Conservation (phyloP, 495 filamentous ascomycete genomes). For the Podospora conica region DNA sequence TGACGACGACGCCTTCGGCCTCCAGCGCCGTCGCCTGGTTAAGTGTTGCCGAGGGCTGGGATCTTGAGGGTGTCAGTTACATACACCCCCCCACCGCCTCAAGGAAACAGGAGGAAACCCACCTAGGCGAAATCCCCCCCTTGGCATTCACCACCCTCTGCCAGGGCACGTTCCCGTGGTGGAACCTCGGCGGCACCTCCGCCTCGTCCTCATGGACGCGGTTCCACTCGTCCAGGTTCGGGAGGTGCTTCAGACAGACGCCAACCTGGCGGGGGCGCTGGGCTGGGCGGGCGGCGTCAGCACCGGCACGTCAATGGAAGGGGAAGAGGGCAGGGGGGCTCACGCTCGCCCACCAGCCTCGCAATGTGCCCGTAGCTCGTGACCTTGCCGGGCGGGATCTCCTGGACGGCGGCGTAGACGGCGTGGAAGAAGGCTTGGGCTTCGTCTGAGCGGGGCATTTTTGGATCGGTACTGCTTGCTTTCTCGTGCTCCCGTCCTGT, state of each 20-base stretch:
- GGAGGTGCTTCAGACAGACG: slow-evolving; percentile 78
- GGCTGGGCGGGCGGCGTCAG: slow-evolving; percentile 32
- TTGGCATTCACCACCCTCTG: slow-evolving; percentile 86
- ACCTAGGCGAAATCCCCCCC: slow-evolving; percentile 81
- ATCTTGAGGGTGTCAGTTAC: slow-evolving; percentile 37
- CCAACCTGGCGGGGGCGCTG: slow-evolving; percentile 78
- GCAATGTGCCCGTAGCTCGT: slow-evolving; percentile 91
- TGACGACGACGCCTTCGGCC: slow-evolving; percentile 64
- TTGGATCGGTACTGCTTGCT: not conserved
- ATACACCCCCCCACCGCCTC: too few relatives aligned
- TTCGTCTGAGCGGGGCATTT: slow-evolving; percentile 74
- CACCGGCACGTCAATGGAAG: not conserved
- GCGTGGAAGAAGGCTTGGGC: slow-evolving; percentile 76
- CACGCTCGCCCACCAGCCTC: slow-evolving; percentile 70
- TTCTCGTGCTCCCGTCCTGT: too few relatives aligned
- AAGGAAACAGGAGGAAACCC: slow-evolving; percentile 7
- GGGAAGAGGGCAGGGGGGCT: slow-evolving; percentile 19
- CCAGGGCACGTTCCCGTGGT: slow-evolving; percentile 82
- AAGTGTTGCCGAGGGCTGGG: slow-evolving; percentile 55
- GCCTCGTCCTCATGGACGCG: not conserved
- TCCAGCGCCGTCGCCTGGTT: slow-evolving; percentile 63
- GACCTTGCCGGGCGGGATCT: slow-evolving; percentile 76
- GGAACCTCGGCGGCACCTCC: slow-evolving; percentile 45
- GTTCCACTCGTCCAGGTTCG: slow-evolving; percentile 22
- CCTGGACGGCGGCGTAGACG: slow-evolving; percentile 76